These are phyloP conservation scores for Climacium dendroides DNA, from an alignment of 225 moss, liverwort and hornwort genomes.

Conservation along the genomic window DNA sequence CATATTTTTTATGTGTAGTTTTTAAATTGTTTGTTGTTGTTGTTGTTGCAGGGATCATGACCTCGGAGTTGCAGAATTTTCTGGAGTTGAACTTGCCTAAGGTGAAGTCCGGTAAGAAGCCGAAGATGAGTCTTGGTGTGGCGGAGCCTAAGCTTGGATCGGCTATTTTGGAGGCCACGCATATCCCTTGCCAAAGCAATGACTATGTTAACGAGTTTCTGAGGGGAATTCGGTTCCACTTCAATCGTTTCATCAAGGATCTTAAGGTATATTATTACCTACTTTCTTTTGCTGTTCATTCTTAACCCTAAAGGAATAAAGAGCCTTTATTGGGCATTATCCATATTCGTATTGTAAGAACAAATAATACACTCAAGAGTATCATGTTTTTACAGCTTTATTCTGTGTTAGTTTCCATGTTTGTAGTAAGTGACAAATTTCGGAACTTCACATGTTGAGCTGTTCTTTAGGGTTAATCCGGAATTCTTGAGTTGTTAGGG, in stretches of 20 bases:
- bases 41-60: constrained; percentile 54
- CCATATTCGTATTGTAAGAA: no score
- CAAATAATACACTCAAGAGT: not conserved
- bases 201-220: constrained; percentile 78
- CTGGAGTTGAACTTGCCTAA: constrained; percentile 83
- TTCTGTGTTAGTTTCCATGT: not conserved
- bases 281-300: not conserved
- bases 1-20: not conserved
- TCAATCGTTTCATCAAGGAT: constrained; percentile 74
- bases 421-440: not conserved
- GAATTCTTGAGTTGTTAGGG: not conserved
- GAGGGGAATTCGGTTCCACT: constrained; percentile 83
- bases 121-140: constrained; percentile 64
- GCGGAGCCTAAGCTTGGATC: constrained; percentile 87
- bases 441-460: not conserved
- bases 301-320: not conserved
- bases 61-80: constrained; percentile 64
- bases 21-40: not conserved
- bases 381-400: not conserved
- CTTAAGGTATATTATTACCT: constrained; percentile 32
- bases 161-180: constrained; percentile 68
- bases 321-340: not conserved
- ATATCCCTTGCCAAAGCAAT: constrained; percentile 80
- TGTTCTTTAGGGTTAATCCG: not conserved
- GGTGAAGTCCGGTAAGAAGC: constrained; percentile 71